A percentile compares a stretch with the other conserved stretches of the same genome.
Conservation (phyloP, 1,284 basidiomycete species). For the Porogramme epimiltina region DNA sequence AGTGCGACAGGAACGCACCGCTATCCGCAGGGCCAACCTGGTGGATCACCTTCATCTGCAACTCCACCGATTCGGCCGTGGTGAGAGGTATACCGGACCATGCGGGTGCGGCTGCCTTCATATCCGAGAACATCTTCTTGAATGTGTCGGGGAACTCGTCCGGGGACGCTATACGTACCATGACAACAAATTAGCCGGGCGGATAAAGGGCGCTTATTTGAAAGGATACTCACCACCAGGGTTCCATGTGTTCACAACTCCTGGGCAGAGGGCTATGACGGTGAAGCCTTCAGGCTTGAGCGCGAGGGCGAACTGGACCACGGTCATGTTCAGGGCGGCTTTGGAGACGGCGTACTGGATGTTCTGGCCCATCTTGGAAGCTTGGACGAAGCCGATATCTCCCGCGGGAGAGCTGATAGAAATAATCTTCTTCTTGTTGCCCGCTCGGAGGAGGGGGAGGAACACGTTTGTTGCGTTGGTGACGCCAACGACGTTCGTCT, state of each 20-base stretch:
- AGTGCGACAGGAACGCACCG: conserved; percentile 39
- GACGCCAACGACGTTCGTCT: conserved; percentile 40
- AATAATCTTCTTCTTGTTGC: conserved; percentile 40
- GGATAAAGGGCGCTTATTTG: too few species aligned
- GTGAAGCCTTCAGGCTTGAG: conserved; percentile 38
- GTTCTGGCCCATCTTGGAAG: conserved; percentile 7
- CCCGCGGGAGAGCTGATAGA: conserved; percentile 34
- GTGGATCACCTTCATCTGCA: conserved; percentile 34
- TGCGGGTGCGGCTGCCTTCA: conserved; percentile 20
- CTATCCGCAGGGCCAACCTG: conserved; percentile 30
- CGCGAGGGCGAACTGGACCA: conserved; percentile 39
- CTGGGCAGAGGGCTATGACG: conserved; percentile 40
- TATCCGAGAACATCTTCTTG: conserved; percentile 15
- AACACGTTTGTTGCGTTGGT: conserved; percentile 37
- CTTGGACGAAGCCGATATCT: conserved; percentile 30
- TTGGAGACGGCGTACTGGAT: conserved; percentile 39
- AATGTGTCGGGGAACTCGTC: conserved; percentile 20
- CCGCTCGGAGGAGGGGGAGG: conserved; percentile 40
- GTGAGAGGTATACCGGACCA: conserved; percentile 34
- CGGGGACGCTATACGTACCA: neutral
- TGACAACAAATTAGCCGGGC: neutral
- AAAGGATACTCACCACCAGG: conserved; percentile 18
- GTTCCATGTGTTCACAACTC: conserved; percentile 35
- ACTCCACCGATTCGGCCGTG: conserved; percentile 33
- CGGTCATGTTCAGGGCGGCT: conserved; percentile 40